A percentile compares a stretch with the other conserved stretches of the same genome.
These are phyloP conservation scores for Sporodiniella umbellata DNA, from an alignment of 371 early-diverging fungal genomes.

Conservation along the genomic window DNA sequence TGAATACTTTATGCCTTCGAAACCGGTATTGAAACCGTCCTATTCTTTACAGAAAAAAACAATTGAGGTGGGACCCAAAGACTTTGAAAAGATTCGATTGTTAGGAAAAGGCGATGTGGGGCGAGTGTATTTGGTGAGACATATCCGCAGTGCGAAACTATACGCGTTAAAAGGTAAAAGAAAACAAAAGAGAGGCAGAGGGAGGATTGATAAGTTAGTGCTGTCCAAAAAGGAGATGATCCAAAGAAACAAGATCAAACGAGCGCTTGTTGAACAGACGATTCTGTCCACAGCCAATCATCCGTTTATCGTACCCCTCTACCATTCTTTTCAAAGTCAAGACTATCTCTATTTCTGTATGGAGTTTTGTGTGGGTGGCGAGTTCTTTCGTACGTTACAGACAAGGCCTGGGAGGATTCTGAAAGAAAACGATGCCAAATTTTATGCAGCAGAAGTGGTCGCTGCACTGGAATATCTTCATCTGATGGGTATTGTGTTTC, in stretches of 20 bases:
- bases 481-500: conserved; percentile 91
- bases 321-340: conserved; percentile 94
- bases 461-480: conserved; percentile 92
- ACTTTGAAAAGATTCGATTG: conserved; percentile 79
- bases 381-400: conserved; percentile 89
- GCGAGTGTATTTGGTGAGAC: conserved; percentile 89
- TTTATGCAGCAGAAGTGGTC: conserved; percentile 97
- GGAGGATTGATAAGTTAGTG: too few species aligned
- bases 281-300: conserved; percentile 92
- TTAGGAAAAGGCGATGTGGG: conserved; percentile 97
- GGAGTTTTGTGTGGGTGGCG: conserved; percentile 99
- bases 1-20: neutral
- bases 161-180: conserved; percentile 89
- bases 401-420: conserved; percentile 77
- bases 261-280: conserved; percentile 94
- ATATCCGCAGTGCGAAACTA: conserved; percentile 75
- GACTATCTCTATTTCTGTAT: conserved; percentile 94
- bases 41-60: conserved; percentile 25
- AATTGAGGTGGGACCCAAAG: conserved; percentile 37
- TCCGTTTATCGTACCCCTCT: conserved; percentile 97
- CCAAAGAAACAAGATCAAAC: conserved; percentile 90
- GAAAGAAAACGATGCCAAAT: conserved; percentile 86
- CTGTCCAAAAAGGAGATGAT: conserved; percentile 94
- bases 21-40: neutral
- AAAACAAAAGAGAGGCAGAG: too few species aligned